A percentile compares a stretch with the other conserved stretches of the same genome.
Evolutionary conservation across 208 protist genomes (phyloP).

Genomic region (Trypanosoma scelopori): DNA sequence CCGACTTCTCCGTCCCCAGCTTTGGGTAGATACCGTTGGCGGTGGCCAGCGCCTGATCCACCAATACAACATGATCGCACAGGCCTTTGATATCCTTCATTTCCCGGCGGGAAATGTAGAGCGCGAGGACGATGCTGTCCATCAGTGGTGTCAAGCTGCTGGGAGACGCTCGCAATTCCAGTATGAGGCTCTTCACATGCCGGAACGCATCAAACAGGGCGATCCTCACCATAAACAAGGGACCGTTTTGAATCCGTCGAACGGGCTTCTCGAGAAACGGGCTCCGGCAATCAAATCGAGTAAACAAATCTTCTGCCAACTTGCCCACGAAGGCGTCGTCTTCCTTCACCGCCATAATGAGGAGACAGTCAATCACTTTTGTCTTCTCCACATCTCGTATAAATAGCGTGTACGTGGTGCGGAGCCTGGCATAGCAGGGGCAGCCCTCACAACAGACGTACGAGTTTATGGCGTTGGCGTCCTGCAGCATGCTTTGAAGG

Average conservation of each 20-base stretch:
- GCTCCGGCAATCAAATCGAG: conserved; percentile 55
- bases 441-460: conserved; percentile 78
- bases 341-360: conserved; percentile 67
- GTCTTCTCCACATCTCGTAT: conserved; percentile 71
- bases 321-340: conserved; percentile 44
- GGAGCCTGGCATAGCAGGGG: conserved; percentile 57
- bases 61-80: conserved; percentile 39
- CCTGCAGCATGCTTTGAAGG: conserved; percentile 33
- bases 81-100: conserved; percentile 48
- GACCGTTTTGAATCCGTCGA: conserved; percentile 68
- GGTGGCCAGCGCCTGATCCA: conserved; percentile 45
- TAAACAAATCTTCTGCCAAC: conserved; percentile 51
- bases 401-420: conserved; percentile 59
- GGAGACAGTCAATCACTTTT: conserved; percentile 78
- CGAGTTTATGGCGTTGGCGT: conserved; percentile 43
- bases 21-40: conserved; percentile 42
- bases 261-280: conserved; percentile 52
- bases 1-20: conserved; percentile 35
- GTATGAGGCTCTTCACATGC: conserved; percentile 33
- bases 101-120: conserved; percentile 62
- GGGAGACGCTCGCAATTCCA: conserved; percentile 27
- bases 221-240: conserved; percentile 56
- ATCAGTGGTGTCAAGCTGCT: conserved; percentile 24
- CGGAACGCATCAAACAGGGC: conserved; percentile 61
- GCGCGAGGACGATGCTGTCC: conserved; percentile 43